Evolutionary conservation across 164 flowering plant species (phyloP).

Genomic region (Tinospora cordifolia): DNA sequence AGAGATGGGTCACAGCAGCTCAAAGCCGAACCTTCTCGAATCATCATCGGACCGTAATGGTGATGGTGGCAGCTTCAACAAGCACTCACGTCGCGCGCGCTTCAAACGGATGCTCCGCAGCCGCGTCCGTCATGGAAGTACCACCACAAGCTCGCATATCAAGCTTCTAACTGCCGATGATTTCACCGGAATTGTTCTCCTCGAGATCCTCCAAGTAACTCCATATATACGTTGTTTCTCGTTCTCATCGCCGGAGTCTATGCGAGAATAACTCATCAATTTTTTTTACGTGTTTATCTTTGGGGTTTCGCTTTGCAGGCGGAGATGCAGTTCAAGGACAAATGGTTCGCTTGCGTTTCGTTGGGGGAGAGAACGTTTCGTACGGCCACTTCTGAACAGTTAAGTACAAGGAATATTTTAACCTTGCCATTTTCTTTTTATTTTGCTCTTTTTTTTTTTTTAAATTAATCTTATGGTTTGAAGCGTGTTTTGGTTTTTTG

Average conservation of each 20-base stretch:
- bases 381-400: slow-evolving; percentile 62
- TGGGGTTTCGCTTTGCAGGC: slow-evolving; percentile 36
- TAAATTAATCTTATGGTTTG: neutral
- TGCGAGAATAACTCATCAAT: too few relatives aligned
- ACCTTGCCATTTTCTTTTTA: neutral
- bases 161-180: slow-evolving; percentile 34
- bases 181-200: slow-evolving; percentile 66
- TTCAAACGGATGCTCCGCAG: slow-evolving; percentile 22
- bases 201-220: slow-evolving; percentile 38
- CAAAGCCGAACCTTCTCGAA: slow-evolving; percentile 10
- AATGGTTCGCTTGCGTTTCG: slow-evolving; percentile 82
- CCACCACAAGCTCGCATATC: slow-evolving; percentile 8
- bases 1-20: slow-evolving; percentile 36
- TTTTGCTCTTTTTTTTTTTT: too few relatives aligned
- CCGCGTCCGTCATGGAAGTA: slow-evolving; percentile 9
- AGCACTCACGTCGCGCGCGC: slow-evolving; percentile 16
- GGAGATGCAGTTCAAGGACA: slow-evolving; percentile 87
- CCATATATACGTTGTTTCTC: neutral
- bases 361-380: slow-evolving; percentile 86
- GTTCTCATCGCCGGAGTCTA: too few relatives aligned
- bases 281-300: too few relatives aligned
- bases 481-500: neutral
- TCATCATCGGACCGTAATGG: slow-evolving; percentile 1
- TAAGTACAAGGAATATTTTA: slow-evolving; percentile 10
- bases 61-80: neutral